These are phyloP conservation scores for Termitomyces titanicus DNA, from an alignment of 768 basidiomycete genomes.

Conservation along the genomic window DNA sequence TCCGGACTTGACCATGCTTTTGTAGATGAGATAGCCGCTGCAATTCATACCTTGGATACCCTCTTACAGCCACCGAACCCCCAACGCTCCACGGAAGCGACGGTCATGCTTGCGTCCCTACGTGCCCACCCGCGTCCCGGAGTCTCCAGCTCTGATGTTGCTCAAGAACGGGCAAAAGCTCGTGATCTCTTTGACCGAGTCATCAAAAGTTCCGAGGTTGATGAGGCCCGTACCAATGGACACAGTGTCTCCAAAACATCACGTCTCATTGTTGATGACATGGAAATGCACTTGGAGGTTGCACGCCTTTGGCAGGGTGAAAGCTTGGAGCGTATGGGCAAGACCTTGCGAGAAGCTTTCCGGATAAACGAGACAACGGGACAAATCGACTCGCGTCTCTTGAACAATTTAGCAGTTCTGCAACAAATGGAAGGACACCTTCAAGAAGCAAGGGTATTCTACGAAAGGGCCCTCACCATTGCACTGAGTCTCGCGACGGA, in stretches of 20 bases:
- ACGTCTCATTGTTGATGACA: constrained; percentile 65
- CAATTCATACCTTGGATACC: constrained; percentile 81
- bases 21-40: constrained; percentile 76
- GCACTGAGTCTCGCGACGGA: constrained; percentile 44
- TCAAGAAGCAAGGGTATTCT: constrained; percentile 55
- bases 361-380: constrained; percentile 52
- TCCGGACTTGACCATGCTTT: background rate
- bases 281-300: constrained; percentile 89
- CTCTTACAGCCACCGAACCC: constrained; percentile 64
- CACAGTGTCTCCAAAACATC: constrained; percentile 35
- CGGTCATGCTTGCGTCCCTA: constrained; percentile 85
- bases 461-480: constrained; percentile 70
- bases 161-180: constrained; percentile 68
- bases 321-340: constrained; percentile 65
- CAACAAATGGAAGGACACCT: constrained; percentile 65
- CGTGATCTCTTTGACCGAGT: constrained; percentile 82
- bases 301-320: constrained; percentile 87
- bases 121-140: constrained; percentile 81
- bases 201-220: constrained; percentile 58
- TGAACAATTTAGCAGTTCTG: constrained; percentile 80
- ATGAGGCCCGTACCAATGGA: constrained; percentile 49
- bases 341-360: constrained; percentile 72
- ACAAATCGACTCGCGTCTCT: constrained; percentile 58
- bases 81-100: constrained; percentile 76
- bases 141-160: constrained; percentile 67